Conservation (phyloP, 2,329 filamentous ascomycete genomes). For the Nectriaceae sp. region DNA sequence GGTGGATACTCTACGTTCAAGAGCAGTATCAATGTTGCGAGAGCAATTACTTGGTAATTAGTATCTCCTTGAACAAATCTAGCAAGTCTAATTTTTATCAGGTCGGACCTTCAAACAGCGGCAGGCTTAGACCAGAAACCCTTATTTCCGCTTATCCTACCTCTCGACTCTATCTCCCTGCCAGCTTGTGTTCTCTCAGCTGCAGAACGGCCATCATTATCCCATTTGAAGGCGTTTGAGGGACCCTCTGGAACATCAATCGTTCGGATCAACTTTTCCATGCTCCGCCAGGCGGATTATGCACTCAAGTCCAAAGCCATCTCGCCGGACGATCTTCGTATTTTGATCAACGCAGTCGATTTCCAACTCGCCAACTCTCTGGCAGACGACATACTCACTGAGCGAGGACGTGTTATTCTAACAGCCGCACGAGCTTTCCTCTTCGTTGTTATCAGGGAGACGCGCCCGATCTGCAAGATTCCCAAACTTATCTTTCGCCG, state of each 20-base stretch:
- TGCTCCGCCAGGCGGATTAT: slow-evolving; percentile 11
- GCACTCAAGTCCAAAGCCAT: slow-evolving; percentile 6
- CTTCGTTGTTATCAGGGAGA: slow-evolving; percentile 11
- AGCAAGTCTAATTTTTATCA: slow-evolving; percentile 4
- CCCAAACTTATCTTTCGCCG: slow-evolving; percentile 3
- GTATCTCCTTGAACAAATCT: neutral
- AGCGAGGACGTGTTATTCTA: slow-evolving; percentile 5
- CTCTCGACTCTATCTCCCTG: slow-evolving; percentile 10
- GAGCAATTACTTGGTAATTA: slow-evolving; percentile 13
- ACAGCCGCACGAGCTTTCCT: slow-evolving; percentile 10
- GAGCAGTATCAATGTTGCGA: slow-evolving; percentile 13
- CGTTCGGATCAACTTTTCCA: slow-evolving; percentile 9
- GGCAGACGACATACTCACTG: slow-evolving; percentile 2
- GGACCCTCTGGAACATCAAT: neutral
- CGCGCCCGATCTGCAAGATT: neutral
- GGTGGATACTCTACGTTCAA: slow-evolving; percentile 10
- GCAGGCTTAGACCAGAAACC: slow-evolving; percentile 11
- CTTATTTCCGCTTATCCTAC: slow-evolving; percentile 10
- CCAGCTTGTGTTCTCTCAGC: slow-evolving; percentile 8
- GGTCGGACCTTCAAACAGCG: slow-evolving; percentile 17
- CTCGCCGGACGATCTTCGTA: slow-evolving; percentile 11
- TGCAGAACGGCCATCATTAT: slow-evolving; percentile 10
- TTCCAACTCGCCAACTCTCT: slow-evolving; percentile 7
- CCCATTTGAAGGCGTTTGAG: slow-evolving; percentile 12
- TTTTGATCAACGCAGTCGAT: slow-evolving; percentile 14